Evolutionary conservation across 371 early-diverging fungal species (phyloP).

Genomic region (Blakeslea trispora): DNA sequence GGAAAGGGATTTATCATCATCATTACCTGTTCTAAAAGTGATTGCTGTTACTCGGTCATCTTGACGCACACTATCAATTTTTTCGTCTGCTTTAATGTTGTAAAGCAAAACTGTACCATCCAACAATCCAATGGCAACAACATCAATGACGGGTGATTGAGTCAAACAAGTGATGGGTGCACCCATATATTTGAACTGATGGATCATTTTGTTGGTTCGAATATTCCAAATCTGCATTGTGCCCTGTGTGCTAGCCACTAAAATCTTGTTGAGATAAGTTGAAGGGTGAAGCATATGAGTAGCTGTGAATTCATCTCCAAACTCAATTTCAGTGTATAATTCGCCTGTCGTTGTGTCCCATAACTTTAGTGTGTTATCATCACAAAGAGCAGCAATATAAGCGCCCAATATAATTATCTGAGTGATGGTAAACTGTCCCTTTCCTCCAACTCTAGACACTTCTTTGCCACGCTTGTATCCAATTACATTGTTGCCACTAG

Average conservation of each 20-base stretch:
- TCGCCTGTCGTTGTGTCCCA: slow-evolving; percentile 77
- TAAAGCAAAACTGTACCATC: slow-evolving; percentile 85
- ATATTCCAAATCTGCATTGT: slow-evolving; percentile 94
- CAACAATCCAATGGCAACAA: slow-evolving; percentile 86
- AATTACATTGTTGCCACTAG: slow-evolving; percentile 64
- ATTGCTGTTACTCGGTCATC: slow-evolving; percentile 87
- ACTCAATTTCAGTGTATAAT: slow-evolving; percentile 74
- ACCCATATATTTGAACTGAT: slow-evolving; percentile 76
- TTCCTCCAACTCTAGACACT: slow-evolving; percentile 47
- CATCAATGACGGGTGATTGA: slow-evolving; percentile 92
- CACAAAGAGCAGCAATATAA: slow-evolving; percentile 74
- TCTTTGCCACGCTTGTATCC: slow-evolving; percentile 78
- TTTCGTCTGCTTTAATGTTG: slow-evolving; percentile 78
- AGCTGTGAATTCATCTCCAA: slow-evolving; percentile 74
- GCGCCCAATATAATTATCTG: slow-evolving; percentile 74
- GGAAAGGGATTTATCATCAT: too few relatives aligned
- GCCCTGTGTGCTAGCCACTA: slow-evolving; percentile 86
- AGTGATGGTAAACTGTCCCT: slow-evolving; percentile 35
- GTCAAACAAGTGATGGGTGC: slow-evolving; percentile 76
- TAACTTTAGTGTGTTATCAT: slow-evolving; percentile 78
- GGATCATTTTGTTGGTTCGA: slow-evolving; percentile 74
- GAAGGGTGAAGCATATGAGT: slow-evolving; percentile 87
- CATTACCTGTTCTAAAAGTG: slow-evolving; percentile 81
- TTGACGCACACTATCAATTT: slow-evolving; percentile 77
- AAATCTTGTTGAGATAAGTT: slow-evolving; percentile 95